Conservation (phyloP, 2,329 filamentous ascomycete species). For the Claviceps fusiformis region DNA sequence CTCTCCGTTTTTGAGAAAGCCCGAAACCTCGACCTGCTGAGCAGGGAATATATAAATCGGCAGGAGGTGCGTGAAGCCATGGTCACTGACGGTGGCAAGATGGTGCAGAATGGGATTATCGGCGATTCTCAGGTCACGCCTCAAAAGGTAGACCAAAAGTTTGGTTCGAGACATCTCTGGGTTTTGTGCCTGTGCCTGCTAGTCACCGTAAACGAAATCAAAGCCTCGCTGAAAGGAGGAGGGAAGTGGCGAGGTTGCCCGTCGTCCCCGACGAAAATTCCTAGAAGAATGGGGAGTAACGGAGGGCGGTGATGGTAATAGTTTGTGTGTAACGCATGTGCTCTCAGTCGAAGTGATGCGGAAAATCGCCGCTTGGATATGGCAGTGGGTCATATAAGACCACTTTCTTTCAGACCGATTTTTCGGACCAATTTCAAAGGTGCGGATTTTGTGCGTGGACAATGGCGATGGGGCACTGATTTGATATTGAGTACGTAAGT, state of each 20-base stretch:
- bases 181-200: neutral
- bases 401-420: neutral
- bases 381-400: neutral
- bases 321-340: neutral
- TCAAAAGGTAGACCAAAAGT: conserved; percentile 56
- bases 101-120: conserved; percentile 63
- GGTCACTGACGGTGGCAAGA: conserved; percentile 31
- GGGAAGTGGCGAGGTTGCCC: neutral
- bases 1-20: conserved; percentile 45
- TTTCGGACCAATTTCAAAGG: neutral
- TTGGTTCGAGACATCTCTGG: conserved; percentile 24
- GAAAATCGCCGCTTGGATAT: neutral
- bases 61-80: conserved; percentile 53
- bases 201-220: neutral
- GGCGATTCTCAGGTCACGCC: conserved; percentile 57
- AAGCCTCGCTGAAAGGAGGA: neutral
- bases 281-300: neutral
- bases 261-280: neutral
- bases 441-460: neutral
- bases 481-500: no score
- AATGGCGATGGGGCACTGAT: no score
- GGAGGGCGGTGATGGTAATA: neutral
- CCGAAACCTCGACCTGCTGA: conserved; percentile 60
- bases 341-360: neutral
- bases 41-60: conserved; percentile 58